A percentile compares a stretch with the other conserved stretches of the same genome.
These are phyloP conservation scores for Boletus reticuloceps DNA, from an alignment of 768 basidiomycete genomes.

Conservation along the genomic window DNA sequence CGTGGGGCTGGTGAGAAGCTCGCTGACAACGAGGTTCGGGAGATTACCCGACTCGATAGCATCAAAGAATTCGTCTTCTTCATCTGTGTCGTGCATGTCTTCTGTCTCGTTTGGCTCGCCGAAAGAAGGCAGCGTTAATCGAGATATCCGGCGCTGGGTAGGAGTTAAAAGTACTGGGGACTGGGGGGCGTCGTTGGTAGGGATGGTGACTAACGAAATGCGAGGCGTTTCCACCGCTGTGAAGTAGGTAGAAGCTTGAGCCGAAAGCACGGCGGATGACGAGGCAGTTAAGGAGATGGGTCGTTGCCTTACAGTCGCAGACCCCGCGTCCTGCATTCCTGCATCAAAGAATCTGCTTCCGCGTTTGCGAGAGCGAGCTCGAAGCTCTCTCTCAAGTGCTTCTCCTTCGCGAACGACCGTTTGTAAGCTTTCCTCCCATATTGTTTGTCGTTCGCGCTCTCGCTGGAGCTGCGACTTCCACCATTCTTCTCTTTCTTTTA, in stretches of 20 bases:
- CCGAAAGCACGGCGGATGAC: slow-evolving; percentile 15
- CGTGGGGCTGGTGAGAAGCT: slow-evolving; percentile 52
- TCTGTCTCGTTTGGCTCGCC: slow-evolving; percentile 32
- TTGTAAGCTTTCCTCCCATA: slow-evolving; percentile 92
- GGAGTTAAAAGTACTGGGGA: slow-evolving; percentile 20
- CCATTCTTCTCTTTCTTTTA: slow-evolving; percentile 77
- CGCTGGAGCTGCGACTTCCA: slow-evolving; percentile 63
- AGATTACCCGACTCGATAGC: slow-evolving; percentile 84
- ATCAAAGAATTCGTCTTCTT: slow-evolving; percentile 97
- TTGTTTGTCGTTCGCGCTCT: slow-evolving; percentile 57
- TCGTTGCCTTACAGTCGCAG: slow-evolving; percentile 19
- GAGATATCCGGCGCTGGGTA: slow-evolving; percentile 20
- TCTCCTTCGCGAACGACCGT: slow-evolving; percentile 86
- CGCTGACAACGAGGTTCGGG: slow-evolving; percentile 70
- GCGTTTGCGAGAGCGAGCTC: slow-evolving; percentile 53
- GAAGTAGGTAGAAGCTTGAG: slow-evolving; percentile 19
- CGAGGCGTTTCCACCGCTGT: slow-evolving; percentile 22
- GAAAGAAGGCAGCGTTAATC: slow-evolving; percentile 11
- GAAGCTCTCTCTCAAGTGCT: slow-evolving; percentile 75
- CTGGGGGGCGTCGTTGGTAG: slow-evolving; percentile 1
- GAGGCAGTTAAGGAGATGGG: slow-evolving; percentile 14
- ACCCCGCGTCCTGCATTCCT: slow-evolving; percentile 21
- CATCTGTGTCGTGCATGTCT: slow-evolving; percentile 53
- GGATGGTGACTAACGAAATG: slow-evolving; percentile 3
- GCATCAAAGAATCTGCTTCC: slow-evolving; percentile 56